Conservation (phyloP, 2,329 filamentous ascomycete species). For the Aspergillus pseudoterreus region DNA sequence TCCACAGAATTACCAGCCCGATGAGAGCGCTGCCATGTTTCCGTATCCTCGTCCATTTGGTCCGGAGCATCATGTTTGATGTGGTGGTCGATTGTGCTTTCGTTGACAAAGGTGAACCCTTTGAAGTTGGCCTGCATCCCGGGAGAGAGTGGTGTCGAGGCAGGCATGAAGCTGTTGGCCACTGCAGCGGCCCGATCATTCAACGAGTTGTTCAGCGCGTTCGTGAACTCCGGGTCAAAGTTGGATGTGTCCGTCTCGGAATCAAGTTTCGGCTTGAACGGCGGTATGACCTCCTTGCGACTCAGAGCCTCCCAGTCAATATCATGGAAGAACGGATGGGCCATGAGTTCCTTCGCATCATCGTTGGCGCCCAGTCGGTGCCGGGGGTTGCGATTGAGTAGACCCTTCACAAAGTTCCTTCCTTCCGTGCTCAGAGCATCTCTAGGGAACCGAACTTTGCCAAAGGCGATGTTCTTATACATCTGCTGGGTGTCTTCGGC, state of each 20-base stretch:
- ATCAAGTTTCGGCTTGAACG: conserved; percentile 96
- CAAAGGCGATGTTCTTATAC: conserved; percentile 99
- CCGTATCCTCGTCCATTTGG: conserved; percentile 41
- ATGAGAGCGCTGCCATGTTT: conserved; percentile 32
- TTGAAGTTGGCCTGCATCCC: conserved; percentile 98
- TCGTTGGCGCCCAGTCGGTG: conserved; percentile 86
- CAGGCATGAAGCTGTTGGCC: conserved; percentile 74
- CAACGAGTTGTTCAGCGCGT: conserved; percentile 80
- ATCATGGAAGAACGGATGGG: conserved; percentile 89
- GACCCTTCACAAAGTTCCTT: conserved; percentile 94
- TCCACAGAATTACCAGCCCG: conserved; percentile 29
- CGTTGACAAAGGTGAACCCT: conserved; percentile 98
- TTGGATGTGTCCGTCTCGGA: conserved; percentile 95
- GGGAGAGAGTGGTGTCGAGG: conserved; percentile 87
- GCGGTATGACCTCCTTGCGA: conserved; percentile 89
- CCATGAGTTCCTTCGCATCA: conserved; percentile 91
- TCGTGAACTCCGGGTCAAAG: conserved; percentile 98
- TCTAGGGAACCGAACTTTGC: conserved; percentile 92
- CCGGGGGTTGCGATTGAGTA: conserved; percentile 94
- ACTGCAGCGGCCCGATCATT: conserved; percentile 87
- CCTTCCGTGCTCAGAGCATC: conserved; percentile 94
- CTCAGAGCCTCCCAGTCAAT: conserved; percentile 86
- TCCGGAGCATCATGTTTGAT: conserved; percentile 34
- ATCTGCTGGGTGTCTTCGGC: conserved; percentile 99
- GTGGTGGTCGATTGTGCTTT: conserved; percentile 78